Evolutionary conservation across 805 yeast species (phyloP).

Genomic region (Zygotorulaspora sp.): DNA sequence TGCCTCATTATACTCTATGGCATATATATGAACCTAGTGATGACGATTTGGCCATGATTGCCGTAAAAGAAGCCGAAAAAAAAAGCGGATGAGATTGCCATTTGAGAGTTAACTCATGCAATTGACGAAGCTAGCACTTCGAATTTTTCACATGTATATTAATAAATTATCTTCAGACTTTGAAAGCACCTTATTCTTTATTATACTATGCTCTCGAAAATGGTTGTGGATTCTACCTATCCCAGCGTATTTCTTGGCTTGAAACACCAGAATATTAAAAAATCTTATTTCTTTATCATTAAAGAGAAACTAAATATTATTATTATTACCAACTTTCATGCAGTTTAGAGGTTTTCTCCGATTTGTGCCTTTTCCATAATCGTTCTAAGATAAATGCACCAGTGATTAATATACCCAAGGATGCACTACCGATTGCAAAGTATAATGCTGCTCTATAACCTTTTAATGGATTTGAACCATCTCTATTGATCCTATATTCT

Average conservation of each 20-base stretch:
- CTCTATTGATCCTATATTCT: slow-evolving; percentile 41
- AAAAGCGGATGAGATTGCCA: slow-evolving; percentile 41
- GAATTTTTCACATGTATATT: not conserved
- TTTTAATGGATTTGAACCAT: slow-evolving; percentile 28
- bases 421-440: slow-evolving; percentile 56
- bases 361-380: slow-evolving; percentile 11
- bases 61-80: slow-evolving; percentile 61
- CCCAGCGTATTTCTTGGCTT: too few species aligned
- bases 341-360: not conserved
- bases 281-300: too few species aligned
- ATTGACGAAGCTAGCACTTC: too few species aligned
- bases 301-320: too few species aligned
- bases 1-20: slow-evolving; percentile 88
- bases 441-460: slow-evolving; percentile 57
- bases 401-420: slow-evolving; percentile 19
- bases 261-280: too few species aligned
- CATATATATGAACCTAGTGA: slow-evolving; percentile 88
- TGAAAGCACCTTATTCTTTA: not conserved
- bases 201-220: too few species aligned
- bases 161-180: not conserved
- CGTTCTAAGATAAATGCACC: slow-evolving; percentile 16
- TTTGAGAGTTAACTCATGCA: too few species aligned
- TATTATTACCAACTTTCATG: not conserved
- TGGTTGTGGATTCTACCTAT: too few species aligned
- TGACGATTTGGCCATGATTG: slow-evolving; percentile 69